phyloP scores from a whole-genome alignment of 1,284 basidiomycete species.

The Apiotrichum gamsii region DNA sequence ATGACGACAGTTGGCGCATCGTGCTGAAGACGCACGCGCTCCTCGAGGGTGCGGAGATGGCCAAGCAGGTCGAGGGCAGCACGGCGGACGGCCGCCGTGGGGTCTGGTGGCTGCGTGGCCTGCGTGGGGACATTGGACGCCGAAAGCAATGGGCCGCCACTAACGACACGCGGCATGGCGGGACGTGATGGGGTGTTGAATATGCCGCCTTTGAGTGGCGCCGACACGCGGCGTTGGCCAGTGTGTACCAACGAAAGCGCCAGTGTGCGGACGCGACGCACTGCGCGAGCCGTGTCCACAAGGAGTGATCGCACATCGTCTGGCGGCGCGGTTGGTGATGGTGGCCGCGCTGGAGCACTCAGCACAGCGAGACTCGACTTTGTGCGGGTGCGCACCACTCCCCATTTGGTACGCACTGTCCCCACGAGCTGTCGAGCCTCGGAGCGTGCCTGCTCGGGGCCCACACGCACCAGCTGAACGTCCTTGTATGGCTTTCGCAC shows the following conservation, averaged over 20 bases:
- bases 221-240: conserved; percentile 8
- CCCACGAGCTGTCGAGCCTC: conserved; percentile 24
- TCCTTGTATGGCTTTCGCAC: conserved; percentile 38
- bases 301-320: conserved; percentile 8
- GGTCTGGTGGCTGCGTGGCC: neutral
- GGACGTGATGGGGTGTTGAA: conserved; percentile 40
- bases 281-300: conserved; percentile 29
- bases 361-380: too few species aligned
- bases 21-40: conserved; percentile 24
- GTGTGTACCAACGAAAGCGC: conserved; percentile 21
- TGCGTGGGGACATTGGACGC: too few species aligned
- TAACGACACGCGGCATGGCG: neutral
- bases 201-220: neutral
- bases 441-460: conserved; percentile 21
- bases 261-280: conserved; percentile 30
- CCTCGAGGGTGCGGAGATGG: conserved; percentile 36
- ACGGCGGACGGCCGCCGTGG: conserved; percentile 13
- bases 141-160: neutral
- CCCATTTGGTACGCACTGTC: conserved; percentile 5
- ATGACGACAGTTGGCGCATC: conserved; percentile 11
- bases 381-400: too few species aligned
- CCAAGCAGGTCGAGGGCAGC: conserved; percentile 42
- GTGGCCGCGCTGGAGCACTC: conserved; percentile 13
- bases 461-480: conserved; percentile 30
- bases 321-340: conserved; percentile 1